Conservation (phyloP, 2,329 filamentous ascomycete genomes). For the Rhynchosporium agropyri region DNA sequence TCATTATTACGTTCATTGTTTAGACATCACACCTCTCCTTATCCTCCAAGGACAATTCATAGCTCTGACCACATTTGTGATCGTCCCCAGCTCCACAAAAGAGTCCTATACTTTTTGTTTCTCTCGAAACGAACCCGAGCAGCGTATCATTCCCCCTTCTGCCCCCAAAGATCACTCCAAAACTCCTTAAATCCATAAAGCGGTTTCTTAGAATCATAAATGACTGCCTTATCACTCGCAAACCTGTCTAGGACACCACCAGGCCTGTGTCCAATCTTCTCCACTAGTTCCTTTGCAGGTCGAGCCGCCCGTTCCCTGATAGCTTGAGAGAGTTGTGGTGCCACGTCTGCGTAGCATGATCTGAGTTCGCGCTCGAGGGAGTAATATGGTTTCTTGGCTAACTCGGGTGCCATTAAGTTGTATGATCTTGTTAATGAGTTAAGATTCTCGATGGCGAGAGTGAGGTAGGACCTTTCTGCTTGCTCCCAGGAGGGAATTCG, state of each 20-base stretch:
- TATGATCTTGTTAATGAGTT: constrained; percentile 84
- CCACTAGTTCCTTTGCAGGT: constrained; percentile 47
- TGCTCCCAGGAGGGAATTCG: constrained; percentile 77
- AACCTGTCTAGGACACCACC: constrained; percentile 66
- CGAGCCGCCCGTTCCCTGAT: constrained; percentile 69
- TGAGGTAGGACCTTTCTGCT: constrained; percentile 74
- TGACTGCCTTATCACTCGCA: constrained; percentile 54
- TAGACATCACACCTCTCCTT: no score
- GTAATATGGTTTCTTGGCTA: constrained; percentile 93
- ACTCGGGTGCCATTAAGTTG: constrained; percentile 89
- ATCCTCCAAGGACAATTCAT: no score
- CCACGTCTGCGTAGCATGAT: constrained; percentile 83
- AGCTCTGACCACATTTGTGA: no score
- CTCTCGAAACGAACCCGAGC: not conserved
- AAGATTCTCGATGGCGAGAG: constrained; percentile 73
- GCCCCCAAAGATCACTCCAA: constrained; percentile 75
- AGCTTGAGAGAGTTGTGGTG: constrained; percentile 70
- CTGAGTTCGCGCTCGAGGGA: constrained; percentile 79
- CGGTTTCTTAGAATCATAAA: constrained; percentile 74
- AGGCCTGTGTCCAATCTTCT: constrained; percentile 48
- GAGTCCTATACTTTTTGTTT: no score
- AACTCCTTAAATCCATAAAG: constrained; percentile 88
- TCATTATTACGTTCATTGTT: no score
- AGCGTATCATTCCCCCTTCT: constrained; percentile 29
- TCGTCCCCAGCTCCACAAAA: no score